Evolutionary conservation across 2,329 filamentous ascomycete genomes (phyloP).

Genomic region (Beauveria sp.): DNA sequence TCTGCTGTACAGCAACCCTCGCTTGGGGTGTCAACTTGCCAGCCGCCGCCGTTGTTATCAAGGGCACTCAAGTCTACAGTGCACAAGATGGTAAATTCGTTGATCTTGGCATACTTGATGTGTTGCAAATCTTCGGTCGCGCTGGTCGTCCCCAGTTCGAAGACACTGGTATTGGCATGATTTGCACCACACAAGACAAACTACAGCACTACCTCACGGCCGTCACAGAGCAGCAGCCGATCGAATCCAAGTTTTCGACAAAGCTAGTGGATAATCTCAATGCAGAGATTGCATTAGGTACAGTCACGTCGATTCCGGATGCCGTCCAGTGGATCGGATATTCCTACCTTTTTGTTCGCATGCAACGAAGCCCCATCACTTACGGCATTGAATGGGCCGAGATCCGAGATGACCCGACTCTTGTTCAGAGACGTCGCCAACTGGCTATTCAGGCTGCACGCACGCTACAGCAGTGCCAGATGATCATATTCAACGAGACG

Average conservation of each 20-base stretch:
- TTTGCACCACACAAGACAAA: slow-evolving; percentile 93
- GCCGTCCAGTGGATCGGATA: slow-evolving; percentile 97
- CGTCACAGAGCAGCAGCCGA: slow-evolving; percentile 91
- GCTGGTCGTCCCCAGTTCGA: slow-evolving; percentile 96
- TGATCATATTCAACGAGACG: slow-evolving; percentile 96
- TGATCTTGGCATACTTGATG: slow-evolving; percentile 91
- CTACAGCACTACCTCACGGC: slow-evolving; percentile 84
- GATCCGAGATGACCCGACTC: slow-evolving; percentile 75
- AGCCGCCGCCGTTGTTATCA: slow-evolving; percentile 93
- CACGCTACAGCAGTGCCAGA: slow-evolving; percentile 85
- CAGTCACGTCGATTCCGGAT: slow-evolving; percentile 88
- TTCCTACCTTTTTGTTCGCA: slow-evolving; percentile 93
- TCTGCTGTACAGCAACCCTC: slow-evolving; percentile 95
- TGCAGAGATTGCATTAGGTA: slow-evolving; percentile 87
- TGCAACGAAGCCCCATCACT: slow-evolving; percentile 82
- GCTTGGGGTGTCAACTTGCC: slow-evolving; percentile 99
- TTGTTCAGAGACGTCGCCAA: slow-evolving; percentile 78
- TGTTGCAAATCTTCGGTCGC: slow-evolving; percentile 96
- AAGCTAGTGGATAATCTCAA: slow-evolving; percentile 96
- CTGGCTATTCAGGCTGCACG: slow-evolving; percentile 83
- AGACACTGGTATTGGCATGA: slow-evolving; percentile 95
- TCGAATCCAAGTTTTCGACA: slow-evolving; percentile 91
- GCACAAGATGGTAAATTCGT: slow-evolving; percentile 95
- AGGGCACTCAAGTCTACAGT: slow-evolving; percentile 95
- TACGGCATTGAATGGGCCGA: slow-evolving; percentile 97